Conservation (phyloP, 192 early-diverging fungal genomes). For the Podila horticola region DNA sequence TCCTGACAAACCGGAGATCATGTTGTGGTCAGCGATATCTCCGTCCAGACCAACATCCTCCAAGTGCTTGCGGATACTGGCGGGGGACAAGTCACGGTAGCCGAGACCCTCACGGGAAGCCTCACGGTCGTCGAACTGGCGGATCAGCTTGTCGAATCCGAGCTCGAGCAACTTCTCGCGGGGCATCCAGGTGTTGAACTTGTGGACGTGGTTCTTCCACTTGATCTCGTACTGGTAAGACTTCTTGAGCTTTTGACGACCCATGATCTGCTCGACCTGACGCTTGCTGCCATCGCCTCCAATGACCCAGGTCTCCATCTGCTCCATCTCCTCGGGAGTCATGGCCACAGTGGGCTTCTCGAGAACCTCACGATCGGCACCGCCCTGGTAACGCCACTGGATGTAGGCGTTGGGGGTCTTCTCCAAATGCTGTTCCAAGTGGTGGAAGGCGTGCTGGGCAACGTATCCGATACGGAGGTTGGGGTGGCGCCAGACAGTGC, state of each 20-base stretch:
- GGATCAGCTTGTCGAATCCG: constrained; percentile 82
- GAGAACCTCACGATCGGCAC: constrained; percentile 81
- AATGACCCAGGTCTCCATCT: constrained; percentile 55
- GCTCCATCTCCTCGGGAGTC: constrained; percentile 66
- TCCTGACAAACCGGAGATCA: constrained; percentile 76
- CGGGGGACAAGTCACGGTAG: constrained; percentile 46
- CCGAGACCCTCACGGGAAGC: constrained; percentile 58
- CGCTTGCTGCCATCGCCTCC: constrained; percentile 53
- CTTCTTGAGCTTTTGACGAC: constrained; percentile 78
- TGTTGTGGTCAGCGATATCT: constrained; percentile 59
- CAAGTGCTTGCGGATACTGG: constrained; percentile 58
- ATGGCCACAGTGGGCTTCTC: constrained; percentile 80
- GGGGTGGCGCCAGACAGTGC: constrained; percentile 84
- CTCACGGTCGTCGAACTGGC: constrained; percentile 57
- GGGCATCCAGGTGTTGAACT: constrained; percentile 79
- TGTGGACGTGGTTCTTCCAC: constrained; percentile 79
- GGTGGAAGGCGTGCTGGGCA: constrained; percentile 90
- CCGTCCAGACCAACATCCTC: constrained; percentile 57
- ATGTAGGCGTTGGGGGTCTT: constrained; percentile 64
- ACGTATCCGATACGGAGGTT: constrained; percentile 88
- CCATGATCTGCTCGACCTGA: constrained; percentile 63
- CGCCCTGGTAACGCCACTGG: constrained; percentile 82
- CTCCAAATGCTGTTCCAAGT: constrained; percentile 84
- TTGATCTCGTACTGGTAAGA: constrained; percentile 75
- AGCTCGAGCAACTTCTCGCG: constrained; percentile 74